phyloP scores from a whole-genome alignment of 352 stramenopile genomes.

The Phytopythium mirpurense region DNA sequence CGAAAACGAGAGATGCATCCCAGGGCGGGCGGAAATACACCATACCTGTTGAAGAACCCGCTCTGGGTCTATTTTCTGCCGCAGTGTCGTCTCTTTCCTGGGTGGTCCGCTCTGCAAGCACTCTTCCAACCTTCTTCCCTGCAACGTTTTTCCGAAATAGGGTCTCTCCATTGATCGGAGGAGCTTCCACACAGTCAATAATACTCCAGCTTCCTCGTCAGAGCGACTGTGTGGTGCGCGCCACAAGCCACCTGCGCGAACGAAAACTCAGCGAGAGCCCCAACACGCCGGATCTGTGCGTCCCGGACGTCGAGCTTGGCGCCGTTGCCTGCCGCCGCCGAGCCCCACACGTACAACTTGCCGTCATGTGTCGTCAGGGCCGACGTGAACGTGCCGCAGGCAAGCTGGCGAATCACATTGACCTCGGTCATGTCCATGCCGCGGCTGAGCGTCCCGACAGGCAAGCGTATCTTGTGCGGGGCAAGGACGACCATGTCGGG shows the following conservation, averaged over 20 bases:
- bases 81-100: background rate
- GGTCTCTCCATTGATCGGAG: background rate
- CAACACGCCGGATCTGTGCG: constrained; percentile 37
- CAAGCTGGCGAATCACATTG: constrained; percentile 30
- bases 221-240: constrained; percentile 56
- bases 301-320: constrained; percentile 44
- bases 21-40: no score
- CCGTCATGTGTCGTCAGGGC: constrained; percentile 43
- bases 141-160: no score
- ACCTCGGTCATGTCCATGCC: background rate
- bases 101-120: background rate
- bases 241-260: constrained; percentile 57
- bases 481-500: constrained; percentile 53
- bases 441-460: constrained; percentile 11
- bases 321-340: constrained; percentile 61
- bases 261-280: constrained; percentile 36
- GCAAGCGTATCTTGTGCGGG: constrained; percentile 36
- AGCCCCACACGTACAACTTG: constrained; percentile 72
- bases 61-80: constrained; percentile 6
- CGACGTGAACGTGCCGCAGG: constrained; percentile 64
- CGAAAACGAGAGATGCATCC: background rate
- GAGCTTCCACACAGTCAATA: no score
- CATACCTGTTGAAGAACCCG: background rate
- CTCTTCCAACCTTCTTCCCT: background rate
- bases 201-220: constrained; percentile 48